Base-by-base conservation (phyloP, 163 green algal species). In the Volvox carteri region DNA sequence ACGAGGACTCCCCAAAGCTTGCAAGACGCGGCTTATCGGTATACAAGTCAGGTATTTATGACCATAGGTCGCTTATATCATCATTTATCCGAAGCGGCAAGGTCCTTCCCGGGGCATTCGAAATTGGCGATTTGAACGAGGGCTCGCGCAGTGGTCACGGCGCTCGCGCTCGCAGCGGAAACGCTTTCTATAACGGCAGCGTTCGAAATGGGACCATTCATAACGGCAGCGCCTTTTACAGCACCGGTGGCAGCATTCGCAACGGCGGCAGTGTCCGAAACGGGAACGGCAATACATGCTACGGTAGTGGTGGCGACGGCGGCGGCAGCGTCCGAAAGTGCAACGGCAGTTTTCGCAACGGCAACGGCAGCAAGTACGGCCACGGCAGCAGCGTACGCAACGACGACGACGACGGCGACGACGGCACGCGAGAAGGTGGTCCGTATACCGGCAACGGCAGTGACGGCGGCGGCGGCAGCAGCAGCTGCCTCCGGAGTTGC, bases 21-120 rank as follows among this genome's bases (percentile, higher is more conserved):
- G 28, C 65, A 16, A 14, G 11, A 12, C 70, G 39, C 41, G 37
- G 39, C 70, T 4, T 78, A 39, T 78, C 39, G 18, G 12, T 54
- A 35, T 54, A 78, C 21, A 58, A 52, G 11, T 35, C 70, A 23
- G 37, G 16, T 0, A 1, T 52, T 41, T 54, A 54, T 19, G 70
- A 54, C 41, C 37, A 78, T 30, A 14, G 70, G 8, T 78, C 70
- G 14, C 39, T 54, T 11, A 78, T 54, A 14, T 78, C 70, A 39
- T 78, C 70, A 6, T 78, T 78, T 21, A 54, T 54, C 44, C 70
- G 70, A 41, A 78, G 70, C 70, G 35, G 39, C 70, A 78, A 78
- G 70, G 39, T 78, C 39, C 39, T 78, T 30, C 70, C 70, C 14
- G 16, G 19, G 70, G 39, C 25, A 16, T 19, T 35, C 37, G 39